phyloP scores from a whole-genome alignment of 176 grass and related monocot species.

The Zea luxurians region DNA sequence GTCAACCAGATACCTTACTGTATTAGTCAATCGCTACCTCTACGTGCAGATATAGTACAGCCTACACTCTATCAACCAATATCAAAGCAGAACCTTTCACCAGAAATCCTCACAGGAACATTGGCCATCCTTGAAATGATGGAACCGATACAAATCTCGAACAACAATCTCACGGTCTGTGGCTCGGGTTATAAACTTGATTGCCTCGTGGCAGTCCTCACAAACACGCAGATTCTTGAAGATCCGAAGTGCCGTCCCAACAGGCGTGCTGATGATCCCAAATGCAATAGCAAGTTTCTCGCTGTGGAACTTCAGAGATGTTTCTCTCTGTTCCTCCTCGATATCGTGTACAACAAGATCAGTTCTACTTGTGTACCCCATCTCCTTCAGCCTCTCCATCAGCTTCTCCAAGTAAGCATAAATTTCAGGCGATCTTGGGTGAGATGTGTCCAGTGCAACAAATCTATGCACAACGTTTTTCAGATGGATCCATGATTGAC shows the following conservation, averaged over 20 bases:
- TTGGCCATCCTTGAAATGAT: slow-evolving; percentile 52
- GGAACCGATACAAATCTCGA: slow-evolving; percentile 53
- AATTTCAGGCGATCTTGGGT: slow-evolving; percentile 45
- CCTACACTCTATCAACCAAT: neutral
- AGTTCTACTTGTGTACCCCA: slow-evolving; percentile 53
- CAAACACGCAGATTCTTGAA: slow-evolving; percentile 66
- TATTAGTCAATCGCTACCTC: neutral
- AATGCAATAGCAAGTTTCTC: slow-evolving; percentile 61
- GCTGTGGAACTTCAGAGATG: slow-evolving; percentile 54
- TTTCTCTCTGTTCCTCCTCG: slow-evolving; percentile 63
- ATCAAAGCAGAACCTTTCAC: slow-evolving; percentile 37
- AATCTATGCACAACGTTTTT: slow-evolving; percentile 50
- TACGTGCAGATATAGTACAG: neutral
- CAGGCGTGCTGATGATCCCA: slow-evolving; percentile 53
- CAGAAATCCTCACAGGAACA: slow-evolving; percentile 60
- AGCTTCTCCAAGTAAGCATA: slow-evolving; percentile 49
- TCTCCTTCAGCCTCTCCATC: slow-evolving; percentile 50
- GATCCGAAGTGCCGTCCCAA: slow-evolving; percentile 46
- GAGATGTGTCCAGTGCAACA: slow-evolving; percentile 39
- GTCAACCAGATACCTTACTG: neutral
- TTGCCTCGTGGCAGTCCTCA: slow-evolving; percentile 54
- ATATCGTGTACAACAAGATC: slow-evolving; percentile 58
- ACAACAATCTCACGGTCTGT: slow-evolving; percentile 43
- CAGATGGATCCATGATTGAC: slow-evolving; percentile 64
- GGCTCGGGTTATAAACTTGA: slow-evolving; percentile 45